Conservation (phyloP, 2,329 filamentous ascomycete genomes). For the Allantophomopsis cytisporea region DNA sequence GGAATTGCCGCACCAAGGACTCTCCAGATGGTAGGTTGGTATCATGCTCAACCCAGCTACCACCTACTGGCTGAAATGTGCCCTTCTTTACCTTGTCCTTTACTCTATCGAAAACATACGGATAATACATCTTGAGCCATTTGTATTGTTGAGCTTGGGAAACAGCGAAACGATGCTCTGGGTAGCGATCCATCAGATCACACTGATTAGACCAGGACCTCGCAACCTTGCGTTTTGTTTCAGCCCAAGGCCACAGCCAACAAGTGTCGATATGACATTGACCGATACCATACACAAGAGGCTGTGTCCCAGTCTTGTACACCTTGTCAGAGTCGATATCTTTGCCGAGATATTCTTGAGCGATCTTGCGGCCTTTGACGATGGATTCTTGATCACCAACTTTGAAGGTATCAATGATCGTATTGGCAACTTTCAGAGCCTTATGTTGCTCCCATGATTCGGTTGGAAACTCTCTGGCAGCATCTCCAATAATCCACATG, state of each 20-base stretch:
- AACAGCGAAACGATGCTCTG: constrained; percentile 82
- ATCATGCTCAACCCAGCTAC: constrained; percentile 98
- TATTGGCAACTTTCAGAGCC: constrained; percentile 70
- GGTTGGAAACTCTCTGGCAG: constrained; percentile 76
- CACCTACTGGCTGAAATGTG: constrained; percentile 86
- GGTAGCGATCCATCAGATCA: constrained; percentile 87
- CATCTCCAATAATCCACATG: constrained; percentile 92
- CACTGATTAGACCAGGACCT: constrained; percentile 96
- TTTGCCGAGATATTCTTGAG: constrained; percentile 67
- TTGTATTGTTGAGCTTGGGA: constrained; percentile 97
- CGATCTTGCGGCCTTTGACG: constrained; percentile 67
- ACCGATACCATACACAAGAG: constrained; percentile 78
- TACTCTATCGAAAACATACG: constrained; percentile 77
- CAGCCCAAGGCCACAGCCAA: constrained; percentile 97
- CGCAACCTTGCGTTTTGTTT: constrained; percentile 93
- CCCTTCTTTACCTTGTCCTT: constrained; percentile 84
- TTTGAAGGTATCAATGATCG: constrained; percentile 84
- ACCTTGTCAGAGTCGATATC: constrained; percentile 73
- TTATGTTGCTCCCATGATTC: constrained; percentile 84
- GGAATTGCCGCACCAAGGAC: constrained; percentile 82
- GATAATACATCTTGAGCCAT: constrained; percentile 87
- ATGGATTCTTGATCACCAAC: constrained; percentile 69
- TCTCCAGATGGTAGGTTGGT: constrained; percentile 96
- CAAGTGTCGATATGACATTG: constrained; percentile 98
- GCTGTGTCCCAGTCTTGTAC: constrained; percentile 61